Base-by-base conservation (phyloP, 352 stramenopile genomes). In the Pythium chondricola region DNA sequence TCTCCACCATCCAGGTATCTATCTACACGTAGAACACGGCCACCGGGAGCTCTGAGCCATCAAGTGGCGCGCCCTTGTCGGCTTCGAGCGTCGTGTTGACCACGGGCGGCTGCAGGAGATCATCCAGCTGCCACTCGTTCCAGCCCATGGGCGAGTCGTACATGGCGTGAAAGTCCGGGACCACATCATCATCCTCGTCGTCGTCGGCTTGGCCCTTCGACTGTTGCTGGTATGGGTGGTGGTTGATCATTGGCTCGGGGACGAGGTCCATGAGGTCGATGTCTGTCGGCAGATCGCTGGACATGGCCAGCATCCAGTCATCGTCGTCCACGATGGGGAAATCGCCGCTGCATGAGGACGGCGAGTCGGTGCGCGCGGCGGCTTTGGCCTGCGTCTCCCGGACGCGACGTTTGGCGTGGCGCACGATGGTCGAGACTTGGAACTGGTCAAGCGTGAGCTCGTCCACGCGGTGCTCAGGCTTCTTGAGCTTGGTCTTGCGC, bases 401-500 rank as follows among this genome's bases (percentile, higher is more conserved):
- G n/a, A n/a, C n/a, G n/a, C n/a, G n/a, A n/a, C n/a, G n/a, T n/a
- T n/a, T n/a, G n/a, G n/a, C n/a, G n/a, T n/a, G n/a, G n/a, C n/a
- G n/a, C n/a, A n/a, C n/a, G n/a, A n/a, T n/a, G n/a, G n/a, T n/a
- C n/a, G n/a, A n/a, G n/a, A n/a, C n/a, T n/a, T n/a, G n/a, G n/a
- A n/a, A n/a, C n/a, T n/a, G n/a, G n/a, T n/a, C n/a, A n/a, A 24
- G 26, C 42, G 70, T 66, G 43, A 75, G 57, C 18, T 69, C 54
- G 39, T 83, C 69, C 11, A 83, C 63, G 36, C 69, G 68, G 53
- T 87, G 71, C 56, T 87, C 75, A 3, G 65, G 69, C 10, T 74
- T 68, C 22, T 83, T 71, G 25, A 85, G 42, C 6, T 39, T 32
- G 17, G n/a, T n/a, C n/a, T n/a, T n/a, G n/a, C n/a, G n/a, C n/a